These are phyloP conservation scores for Pythium periplocum DNA, from an alignment of 352 stramenopile species.

Conservation along the genomic window DNA sequence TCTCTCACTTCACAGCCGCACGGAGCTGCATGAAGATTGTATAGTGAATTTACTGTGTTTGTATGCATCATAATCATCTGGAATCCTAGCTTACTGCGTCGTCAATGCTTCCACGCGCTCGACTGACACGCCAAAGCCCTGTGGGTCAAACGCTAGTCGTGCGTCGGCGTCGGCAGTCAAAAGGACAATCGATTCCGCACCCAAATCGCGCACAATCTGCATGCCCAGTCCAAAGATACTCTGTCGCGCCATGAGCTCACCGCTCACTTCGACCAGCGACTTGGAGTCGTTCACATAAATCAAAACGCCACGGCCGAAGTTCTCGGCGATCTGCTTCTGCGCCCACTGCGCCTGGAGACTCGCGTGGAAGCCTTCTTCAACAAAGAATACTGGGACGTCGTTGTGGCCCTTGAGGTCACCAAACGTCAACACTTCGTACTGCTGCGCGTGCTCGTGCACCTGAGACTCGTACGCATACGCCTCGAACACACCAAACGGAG, in stretches of 20 bases:
- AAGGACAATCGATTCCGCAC: constrained; percentile 47
- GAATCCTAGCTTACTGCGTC: neutral
- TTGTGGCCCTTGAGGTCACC: constrained; percentile 26
- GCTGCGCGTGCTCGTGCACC: constrained; percentile 40
- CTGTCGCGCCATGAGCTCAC: constrained; percentile 77
- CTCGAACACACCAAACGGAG: constrained; percentile 69
- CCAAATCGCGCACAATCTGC: constrained; percentile 60
- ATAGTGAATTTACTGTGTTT: too few relatives aligned
- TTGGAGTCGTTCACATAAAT: constrained; percentile 59
- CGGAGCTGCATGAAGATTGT: too few relatives aligned
- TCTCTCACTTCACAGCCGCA: too few relatives aligned
- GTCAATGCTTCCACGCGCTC: constrained; percentile 9
- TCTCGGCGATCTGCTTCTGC: constrained; percentile 42
- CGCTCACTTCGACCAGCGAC: constrained; percentile 67
- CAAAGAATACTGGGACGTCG: constrained; percentile 58
- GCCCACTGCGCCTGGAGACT: constrained; percentile 67
- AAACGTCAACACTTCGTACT: constrained; percentile 52
- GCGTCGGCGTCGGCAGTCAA: constrained; percentile 29
- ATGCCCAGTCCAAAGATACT: constrained; percentile 82
- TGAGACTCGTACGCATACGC: constrained; percentile 57
- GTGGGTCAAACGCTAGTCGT: constrained; percentile 42
- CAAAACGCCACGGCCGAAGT: constrained; percentile 30
- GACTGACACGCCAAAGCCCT: constrained; percentile 60
- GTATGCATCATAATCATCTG: too few relatives aligned
- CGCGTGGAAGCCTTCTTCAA: constrained; percentile 50